A percentile compares a stretch with the other conserved stretches of the same genome.
Evolutionary conservation across 2,329 filamentous ascomycete genomes (phyloP).

Genomic region (Geoglossum cookeanum): DNA sequence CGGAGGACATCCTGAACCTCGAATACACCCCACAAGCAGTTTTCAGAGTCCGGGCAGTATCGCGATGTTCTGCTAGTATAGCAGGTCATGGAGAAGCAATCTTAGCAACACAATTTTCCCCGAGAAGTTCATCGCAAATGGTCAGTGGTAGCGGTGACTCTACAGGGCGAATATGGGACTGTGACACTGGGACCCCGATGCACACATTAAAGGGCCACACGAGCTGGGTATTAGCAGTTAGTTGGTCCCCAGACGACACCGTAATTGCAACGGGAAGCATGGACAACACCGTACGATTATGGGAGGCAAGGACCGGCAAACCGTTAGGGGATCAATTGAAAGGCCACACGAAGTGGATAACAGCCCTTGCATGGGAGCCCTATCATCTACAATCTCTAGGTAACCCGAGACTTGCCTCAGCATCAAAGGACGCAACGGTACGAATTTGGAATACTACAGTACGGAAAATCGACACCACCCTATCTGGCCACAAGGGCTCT

Average conservation of each 20-base stretch:
- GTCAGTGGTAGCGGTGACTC: conserved; percentile 83
- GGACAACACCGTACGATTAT: conserved; percentile 80
- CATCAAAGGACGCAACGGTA: conserved; percentile 77
- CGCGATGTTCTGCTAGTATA: conserved; percentile 73
- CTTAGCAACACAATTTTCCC: conserved; percentile 69
- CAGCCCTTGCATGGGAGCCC: conserved; percentile 78
- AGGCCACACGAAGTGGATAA: conserved; percentile 81
- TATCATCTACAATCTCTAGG: conserved; percentile 62
- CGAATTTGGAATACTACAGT: conserved; percentile 71
- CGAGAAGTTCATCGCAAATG: conserved; percentile 53
- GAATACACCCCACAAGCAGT: conserved; percentile 70
- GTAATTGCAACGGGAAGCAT: conserved; percentile 78
- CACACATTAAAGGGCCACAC: conserved; percentile 75
- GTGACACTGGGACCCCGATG: conserved; percentile 76
- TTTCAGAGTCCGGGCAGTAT: conserved; percentile 82
- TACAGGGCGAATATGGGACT: conserved; percentile 86
- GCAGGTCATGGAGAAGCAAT: conserved; percentile 86
- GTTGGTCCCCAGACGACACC: conserved; percentile 68
- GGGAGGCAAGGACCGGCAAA: conserved; percentile 69
- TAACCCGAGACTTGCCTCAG: conserved; percentile 64
- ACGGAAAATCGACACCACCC: conserved; percentile 58
- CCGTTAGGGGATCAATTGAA: conserved; percentile 52
- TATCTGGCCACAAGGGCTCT: conserved; percentile 74
- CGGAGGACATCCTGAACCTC: conserved; percentile 42
- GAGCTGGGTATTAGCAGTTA: conserved; percentile 74